Evolutionary conservation across 2,329 filamentous ascomycete genomes (phyloP).

Genomic region (Dactylellina haptotyla): DNA sequence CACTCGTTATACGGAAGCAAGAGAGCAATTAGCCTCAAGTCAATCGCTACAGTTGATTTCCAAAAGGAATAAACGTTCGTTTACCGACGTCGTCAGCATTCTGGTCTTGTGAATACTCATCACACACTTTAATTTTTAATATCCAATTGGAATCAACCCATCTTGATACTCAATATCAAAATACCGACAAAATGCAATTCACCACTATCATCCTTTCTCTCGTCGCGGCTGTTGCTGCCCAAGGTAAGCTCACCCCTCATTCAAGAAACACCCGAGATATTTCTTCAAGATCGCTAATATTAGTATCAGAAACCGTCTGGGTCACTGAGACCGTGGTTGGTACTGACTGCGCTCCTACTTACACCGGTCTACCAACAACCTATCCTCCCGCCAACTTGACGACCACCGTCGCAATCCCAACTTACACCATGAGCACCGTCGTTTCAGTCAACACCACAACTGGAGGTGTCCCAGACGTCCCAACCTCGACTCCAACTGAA

Average conservation of each 20-base stretch:
- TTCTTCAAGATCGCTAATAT: neutral
- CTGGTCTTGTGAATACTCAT: neutral
- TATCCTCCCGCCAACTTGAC: slow-evolving; percentile 25
- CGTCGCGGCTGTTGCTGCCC: slow-evolving; percentile 37
- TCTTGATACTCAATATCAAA: neutral
- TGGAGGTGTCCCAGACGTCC: slow-evolving; percentile 19
- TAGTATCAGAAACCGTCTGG: slow-evolving; percentile 44
- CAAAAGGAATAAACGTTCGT: slow-evolving; percentile 31
- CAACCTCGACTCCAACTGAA: slow-evolving; percentile 30
- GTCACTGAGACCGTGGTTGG: slow-evolving; percentile 48
- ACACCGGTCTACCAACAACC: slow-evolving; percentile 23
- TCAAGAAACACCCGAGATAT: neutral
- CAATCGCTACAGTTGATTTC: slow-evolving; percentile 33
- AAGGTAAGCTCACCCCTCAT: slow-evolving; percentile 15
- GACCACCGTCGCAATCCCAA: slow-evolving; percentile 12
- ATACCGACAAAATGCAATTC: slow-evolving; percentile 52
- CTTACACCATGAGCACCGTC: slow-evolving; percentile 9
- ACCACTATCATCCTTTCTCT: slow-evolving; percentile 33
- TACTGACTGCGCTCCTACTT: slow-evolving; percentile 45
- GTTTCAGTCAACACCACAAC: slow-evolving; percentile 24
- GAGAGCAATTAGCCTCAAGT: slow-evolving; percentile 45
- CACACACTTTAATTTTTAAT: slow-evolving; percentile 11
- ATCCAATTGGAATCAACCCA: neutral
- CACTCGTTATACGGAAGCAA: slow-evolving; percentile 42
- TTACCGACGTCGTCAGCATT: slow-evolving; percentile 8